These are phyloP conservation scores for Sphaerosporella brunnea DNA, from an alignment of 495 filamentous ascomycete species.

Conservation along the genomic window DNA sequence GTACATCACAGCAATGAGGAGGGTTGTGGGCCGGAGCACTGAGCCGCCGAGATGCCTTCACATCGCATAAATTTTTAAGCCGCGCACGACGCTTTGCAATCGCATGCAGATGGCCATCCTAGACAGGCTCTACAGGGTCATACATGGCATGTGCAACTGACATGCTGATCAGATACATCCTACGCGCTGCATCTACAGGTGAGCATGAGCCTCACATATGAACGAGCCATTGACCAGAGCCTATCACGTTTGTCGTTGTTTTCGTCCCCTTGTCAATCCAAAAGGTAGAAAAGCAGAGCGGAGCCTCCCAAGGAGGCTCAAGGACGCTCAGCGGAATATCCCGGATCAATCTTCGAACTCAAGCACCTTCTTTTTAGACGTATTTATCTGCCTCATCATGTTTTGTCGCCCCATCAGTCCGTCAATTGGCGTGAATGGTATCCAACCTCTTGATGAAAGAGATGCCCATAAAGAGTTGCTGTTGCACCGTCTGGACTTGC, in stretches of 20 bases:
- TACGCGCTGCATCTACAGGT: not conserved
- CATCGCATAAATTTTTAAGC: too few relatives aligned
- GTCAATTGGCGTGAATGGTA: too few relatives aligned
- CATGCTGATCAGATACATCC: too few relatives aligned
- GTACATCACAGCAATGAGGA: too few relatives aligned
- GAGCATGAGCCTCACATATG: not conserved
- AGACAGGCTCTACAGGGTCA: not conserved
- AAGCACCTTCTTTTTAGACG: not conserved
- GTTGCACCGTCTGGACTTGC: not conserved
- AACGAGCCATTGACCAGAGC: not conserved
- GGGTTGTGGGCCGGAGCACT: too few relatives aligned
- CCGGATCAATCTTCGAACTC: not conserved
- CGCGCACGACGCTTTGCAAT: not conserved
- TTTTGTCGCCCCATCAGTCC: not conserved
- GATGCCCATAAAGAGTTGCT: not conserved
- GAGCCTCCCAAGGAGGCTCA: not conserved
- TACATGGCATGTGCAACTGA: too few relatives aligned
- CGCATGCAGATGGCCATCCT: not conserved
- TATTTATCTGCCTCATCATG: not conserved
- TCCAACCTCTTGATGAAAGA: not conserved
- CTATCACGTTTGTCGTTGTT: not conserved
- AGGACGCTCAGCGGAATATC: not conserved
- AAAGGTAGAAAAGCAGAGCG: conserved; percentile 2
- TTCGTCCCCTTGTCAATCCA: not conserved
- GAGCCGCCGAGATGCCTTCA: too few relatives aligned